A percentile compares a stretch with the other conserved stretches of the same genome.
These are phyloP conservation scores for Akanthomyces lecanii DNA, from an alignment of 2,329 filamentous ascomycete genomes.

Conservation along the genomic window DNA sequence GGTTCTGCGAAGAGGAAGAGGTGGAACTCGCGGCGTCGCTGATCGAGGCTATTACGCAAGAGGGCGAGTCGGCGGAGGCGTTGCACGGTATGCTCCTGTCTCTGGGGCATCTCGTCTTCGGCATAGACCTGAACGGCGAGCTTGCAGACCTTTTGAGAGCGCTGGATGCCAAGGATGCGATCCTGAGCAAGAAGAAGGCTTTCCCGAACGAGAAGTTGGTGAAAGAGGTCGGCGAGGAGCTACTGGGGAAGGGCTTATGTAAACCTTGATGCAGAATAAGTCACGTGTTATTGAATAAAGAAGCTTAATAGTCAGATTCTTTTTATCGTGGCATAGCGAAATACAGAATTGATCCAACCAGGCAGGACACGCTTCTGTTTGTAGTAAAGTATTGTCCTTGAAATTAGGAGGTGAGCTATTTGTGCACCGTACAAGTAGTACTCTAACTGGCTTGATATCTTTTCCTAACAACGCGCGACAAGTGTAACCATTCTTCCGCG, in stretches of 20 bases:
- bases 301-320: too few relatives aligned
- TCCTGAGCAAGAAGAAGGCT: constrained; percentile 52
- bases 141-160: constrained; percentile 74
- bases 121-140: constrained; percentile 64
- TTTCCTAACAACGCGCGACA: too few relatives aligned
- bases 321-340: too few relatives aligned
- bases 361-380: too few relatives aligned
- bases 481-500: too few relatives aligned
- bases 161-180: constrained; percentile 66
- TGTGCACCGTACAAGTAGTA: too few relatives aligned
- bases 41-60: constrained; percentile 64
- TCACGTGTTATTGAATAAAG: too few relatives aligned
- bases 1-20: constrained; percentile 64
- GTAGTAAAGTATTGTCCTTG: too few relatives aligned
- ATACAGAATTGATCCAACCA: too few relatives aligned
- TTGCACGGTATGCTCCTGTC: constrained; percentile 72
- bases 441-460: too few relatives aligned
- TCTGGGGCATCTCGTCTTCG: constrained; percentile 72
- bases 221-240: constrained; percentile 46
- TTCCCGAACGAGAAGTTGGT: constrained; percentile 59
- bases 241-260: constrained; percentile 48
- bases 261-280: constrained; percentile 24
- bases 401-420: too few relatives aligned
- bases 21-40: constrained; percentile 78
- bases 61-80: constrained; percentile 62